These are phyloP conservation scores for Flaveria floridana DNA, from an alignment of 140 eudicot genomes.

Conservation along the genomic window DNA sequence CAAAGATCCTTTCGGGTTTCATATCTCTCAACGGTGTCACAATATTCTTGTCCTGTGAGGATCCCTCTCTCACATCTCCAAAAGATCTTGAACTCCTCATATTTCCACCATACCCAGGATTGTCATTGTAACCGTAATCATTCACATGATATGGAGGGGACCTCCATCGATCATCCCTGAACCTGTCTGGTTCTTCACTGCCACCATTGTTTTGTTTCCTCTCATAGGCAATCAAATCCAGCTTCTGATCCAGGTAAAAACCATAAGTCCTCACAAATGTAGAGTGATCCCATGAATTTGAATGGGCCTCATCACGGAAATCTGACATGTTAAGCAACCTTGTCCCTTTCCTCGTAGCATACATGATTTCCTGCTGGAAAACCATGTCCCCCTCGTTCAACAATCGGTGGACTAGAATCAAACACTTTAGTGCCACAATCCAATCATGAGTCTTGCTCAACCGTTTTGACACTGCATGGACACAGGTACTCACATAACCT, in stretches of 20 bases:
- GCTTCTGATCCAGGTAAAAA: slow-evolving; percentile 50
- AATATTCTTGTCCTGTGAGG: slow-evolving; percentile 33
- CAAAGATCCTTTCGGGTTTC: slow-evolving; percentile 60
- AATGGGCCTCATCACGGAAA: slow-evolving; percentile 55
- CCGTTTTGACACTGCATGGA: slow-evolving; percentile 40
- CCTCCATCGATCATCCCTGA: slow-evolving; percentile 45
- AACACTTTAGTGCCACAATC: slow-evolving; percentile 51
- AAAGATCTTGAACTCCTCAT: slow-evolving; percentile 58
- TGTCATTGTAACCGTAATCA: slow-evolving; percentile 41
- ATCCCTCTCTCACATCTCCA: slow-evolving; percentile 51
- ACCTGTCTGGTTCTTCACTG: slow-evolving; percentile 30
- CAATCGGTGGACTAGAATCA: slow-evolving; percentile 44
- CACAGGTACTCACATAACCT: slow-evolving; percentile 50
- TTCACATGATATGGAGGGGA: slow-evolving; percentile 44
- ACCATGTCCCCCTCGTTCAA: slow-evolving; percentile 46
- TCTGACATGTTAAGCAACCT: slow-evolving; percentile 53
- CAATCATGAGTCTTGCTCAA: slow-evolving; percentile 58
- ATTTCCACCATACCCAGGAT: slow-evolving; percentile 40
- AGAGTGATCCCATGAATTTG: slow-evolving; percentile 58
- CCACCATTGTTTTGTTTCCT: slow-evolving; percentile 32
- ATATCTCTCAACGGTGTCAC: slow-evolving; percentile 59
- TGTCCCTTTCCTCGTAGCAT: slow-evolving; percentile 48
- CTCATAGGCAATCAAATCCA: slow-evolving; percentile 43
- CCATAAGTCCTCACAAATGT: slow-evolving; percentile 53
- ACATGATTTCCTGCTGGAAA: slow-evolving; percentile 58